Evolutionary conservation across 2,329 filamentous ascomycete species (phyloP).

Genomic region (Exophiala sp.): DNA sequence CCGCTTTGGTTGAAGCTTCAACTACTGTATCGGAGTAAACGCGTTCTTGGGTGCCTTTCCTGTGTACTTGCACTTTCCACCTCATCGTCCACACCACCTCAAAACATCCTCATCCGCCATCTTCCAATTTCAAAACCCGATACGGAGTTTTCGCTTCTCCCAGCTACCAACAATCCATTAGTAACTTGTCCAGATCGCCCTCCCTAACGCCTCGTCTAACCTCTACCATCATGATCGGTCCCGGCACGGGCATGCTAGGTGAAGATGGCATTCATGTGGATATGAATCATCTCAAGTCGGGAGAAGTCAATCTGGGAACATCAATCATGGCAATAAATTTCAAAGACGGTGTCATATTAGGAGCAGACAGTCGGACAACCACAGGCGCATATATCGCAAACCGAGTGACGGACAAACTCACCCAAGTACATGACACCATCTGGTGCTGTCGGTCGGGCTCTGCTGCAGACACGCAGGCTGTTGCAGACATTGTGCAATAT

Average conservation of each 20-base stretch:
- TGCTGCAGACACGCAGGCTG: constrained; percentile 94
- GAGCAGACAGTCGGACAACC: constrained; percentile 94
- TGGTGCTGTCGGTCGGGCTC: constrained; percentile 99
- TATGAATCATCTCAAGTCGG: constrained; percentile 98
- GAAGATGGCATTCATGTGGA: constrained; percentile 96
- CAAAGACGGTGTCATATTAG: constrained; percentile 94
- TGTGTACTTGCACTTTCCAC: no score
- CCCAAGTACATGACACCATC: constrained; percentile 96
- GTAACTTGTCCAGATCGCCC: not conserved
- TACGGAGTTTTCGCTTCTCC: no score
- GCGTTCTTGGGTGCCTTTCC: no score
- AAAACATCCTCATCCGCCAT: not conserved
- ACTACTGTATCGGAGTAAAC: no score
- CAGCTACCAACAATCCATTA: not conserved
- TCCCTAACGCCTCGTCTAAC: not conserved
- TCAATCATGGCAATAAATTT: constrained; percentile 99
- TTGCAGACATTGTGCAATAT: constrained; percentile 97
- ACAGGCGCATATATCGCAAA: constrained; percentile 98
- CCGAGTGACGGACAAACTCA: constrained; percentile 98
- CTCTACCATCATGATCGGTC: constrained; percentile 37
- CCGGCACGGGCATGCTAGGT: constrained; percentile 43
- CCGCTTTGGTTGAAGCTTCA: no score
- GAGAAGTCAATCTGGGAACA: constrained; percentile 97
- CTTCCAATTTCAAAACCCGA: no score
- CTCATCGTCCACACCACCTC: not conserved